Percentiles rank a stretch among this genome's conserved stretches.
Conservation (phyloP, 1,284 basidiomycete genomes). For the Malassezia arunalokei region DNA sequence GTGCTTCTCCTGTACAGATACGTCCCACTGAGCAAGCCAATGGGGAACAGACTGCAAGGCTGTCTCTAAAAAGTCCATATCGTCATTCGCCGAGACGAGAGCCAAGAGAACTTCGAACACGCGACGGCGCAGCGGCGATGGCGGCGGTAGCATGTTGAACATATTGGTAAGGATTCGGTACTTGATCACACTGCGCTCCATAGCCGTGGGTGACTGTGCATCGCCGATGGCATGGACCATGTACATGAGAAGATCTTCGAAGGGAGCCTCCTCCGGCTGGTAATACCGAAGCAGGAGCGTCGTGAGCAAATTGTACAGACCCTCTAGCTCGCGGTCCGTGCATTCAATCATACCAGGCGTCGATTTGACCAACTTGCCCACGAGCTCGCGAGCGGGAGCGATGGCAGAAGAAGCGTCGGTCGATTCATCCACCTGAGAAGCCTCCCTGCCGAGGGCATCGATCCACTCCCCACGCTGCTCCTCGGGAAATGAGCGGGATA, state of each 20-base stretch:
- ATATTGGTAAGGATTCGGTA: slow-evolving; percentile 39
- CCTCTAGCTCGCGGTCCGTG: slow-evolving; percentile 40
- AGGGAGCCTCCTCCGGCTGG: slow-evolving; percentile 9
- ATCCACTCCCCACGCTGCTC: slow-evolving; percentile 32
- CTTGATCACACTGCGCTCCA: slow-evolving; percentile 8
- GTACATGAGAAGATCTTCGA: slow-evolving; percentile 17
- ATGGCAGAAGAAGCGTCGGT: slow-evolving; percentile 3
- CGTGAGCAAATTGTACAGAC: slow-evolving; percentile 37
- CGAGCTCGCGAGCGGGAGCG: slow-evolving; percentile 19
- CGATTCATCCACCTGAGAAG: slow-evolving; percentile 24
- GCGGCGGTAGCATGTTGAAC: slow-evolving; percentile 34
- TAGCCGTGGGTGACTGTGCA: not conserved
- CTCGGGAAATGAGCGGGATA: slow-evolving; percentile 33
- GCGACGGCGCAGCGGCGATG: slow-evolving; percentile 25
- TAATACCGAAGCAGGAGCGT: slow-evolving; percentile 23
- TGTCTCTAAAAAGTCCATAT: slow-evolving; percentile 34
- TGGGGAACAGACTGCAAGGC: slow-evolving; percentile 27
- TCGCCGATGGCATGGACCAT: slow-evolving; percentile 11
- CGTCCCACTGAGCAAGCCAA: slow-evolving; percentile 40
- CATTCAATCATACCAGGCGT: slow-evolving; percentile 28
- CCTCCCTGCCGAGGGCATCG: slow-evolving; percentile 21
- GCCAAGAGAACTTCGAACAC: slow-evolving; percentile 32
- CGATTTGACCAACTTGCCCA: slow-evolving; percentile 24
- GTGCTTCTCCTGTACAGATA: slow-evolving; percentile 24
- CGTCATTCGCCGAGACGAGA: slow-evolving; percentile 34